These are phyloP conservation scores for Nepenthes alata DNA, from an alignment of 179 eudicot species.

Conservation along the genomic window DNA sequence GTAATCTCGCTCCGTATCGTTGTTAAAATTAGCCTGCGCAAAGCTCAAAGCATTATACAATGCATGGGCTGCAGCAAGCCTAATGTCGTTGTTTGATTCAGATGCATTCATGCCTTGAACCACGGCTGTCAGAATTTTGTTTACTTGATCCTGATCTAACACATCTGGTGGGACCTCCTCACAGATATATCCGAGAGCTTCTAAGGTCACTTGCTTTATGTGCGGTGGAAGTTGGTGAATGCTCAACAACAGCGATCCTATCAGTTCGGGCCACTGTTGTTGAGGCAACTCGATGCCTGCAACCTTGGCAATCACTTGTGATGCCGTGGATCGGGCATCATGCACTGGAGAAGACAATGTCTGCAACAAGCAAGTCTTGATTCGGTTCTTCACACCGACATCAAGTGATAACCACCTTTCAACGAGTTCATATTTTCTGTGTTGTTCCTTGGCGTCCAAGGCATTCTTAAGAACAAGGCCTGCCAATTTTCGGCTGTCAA, in stretches of 20 bases:
- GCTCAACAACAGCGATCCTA: slow-evolving; percentile 22
- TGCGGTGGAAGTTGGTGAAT: slow-evolving; percentile 29
- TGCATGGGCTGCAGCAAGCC: slow-evolving; percentile 56
- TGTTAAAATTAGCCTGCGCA: slow-evolving; percentile 50
- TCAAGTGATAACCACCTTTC: slow-evolving; percentile 50
- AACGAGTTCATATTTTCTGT: slow-evolving; percentile 39
- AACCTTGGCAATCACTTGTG: slow-evolving; percentile 57
- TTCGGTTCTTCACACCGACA: slow-evolving; percentile 36
- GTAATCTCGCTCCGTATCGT: slow-evolving; percentile 56
- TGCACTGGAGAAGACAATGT: slow-evolving; percentile 40
- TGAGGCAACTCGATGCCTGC: slow-evolving; percentile 60
- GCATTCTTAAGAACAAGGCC: slow-evolving; percentile 56
- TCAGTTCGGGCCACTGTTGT: slow-evolving; percentile 60
- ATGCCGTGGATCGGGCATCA: slow-evolving; percentile 59
- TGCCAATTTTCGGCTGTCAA: slow-evolving; percentile 49
- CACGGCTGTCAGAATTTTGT: slow-evolving; percentile 53
- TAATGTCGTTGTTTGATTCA: slow-evolving; percentile 42
- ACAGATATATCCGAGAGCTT: slow-evolving; percentile 51
- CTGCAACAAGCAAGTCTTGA: slow-evolving; percentile 42
- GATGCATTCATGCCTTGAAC: slow-evolving; percentile 54
- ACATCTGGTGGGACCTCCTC: slow-evolving; percentile 52
- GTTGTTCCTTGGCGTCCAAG: slow-evolving; percentile 64
- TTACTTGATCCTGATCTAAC: slow-evolving; percentile 54
- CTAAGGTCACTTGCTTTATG: slow-evolving; percentile 57
- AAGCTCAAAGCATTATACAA: slow-evolving; percentile 50